Evolutionary conservation across 192 early-diverging fungal species (phyloP), one percentile per base, ranked within the genome.

Genomic region (Backusella tuberculispora): DNA sequence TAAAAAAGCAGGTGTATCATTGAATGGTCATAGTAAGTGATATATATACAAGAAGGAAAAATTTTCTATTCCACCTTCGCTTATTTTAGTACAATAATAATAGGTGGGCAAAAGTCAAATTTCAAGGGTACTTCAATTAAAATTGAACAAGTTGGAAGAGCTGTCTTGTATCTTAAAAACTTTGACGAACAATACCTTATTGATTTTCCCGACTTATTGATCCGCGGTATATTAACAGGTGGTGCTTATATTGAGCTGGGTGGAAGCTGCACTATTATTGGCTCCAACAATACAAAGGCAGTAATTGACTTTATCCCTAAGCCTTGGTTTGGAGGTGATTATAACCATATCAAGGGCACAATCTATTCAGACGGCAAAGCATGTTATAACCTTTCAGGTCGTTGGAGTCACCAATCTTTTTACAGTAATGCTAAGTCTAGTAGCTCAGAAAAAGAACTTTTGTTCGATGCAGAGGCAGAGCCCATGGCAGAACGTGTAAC

Each of bases 121-220:
- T 90, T 92, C 81, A 89, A 87, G 78, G 85, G 86, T 42, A 87
- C 85, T 29, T 85, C 88, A 50, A 88, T 92, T 80, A 86, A 88
- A 63, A 82, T 90, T 17, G 85, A 85, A n/a, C 90, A 92, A 79
- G 86, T 88, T 29, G 90, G 90, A 71, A 85, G 86, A 9, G 89
- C 83, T 12, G 85, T 86, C 0, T 69, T 92, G 56, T 85, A 84
- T 63, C 71, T 92, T 65, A 79, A 79, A 50, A 63, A 80, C 47
- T 81, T 78, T 44, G 84, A 88, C 71, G 87, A 89, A 43, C 76
- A 85, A n/a, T 92, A 88, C 75, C 78, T 88, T 45, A 81, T 90
- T 41, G 79, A 86, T 29, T 82, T 90, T 47, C 90, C 90, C 0
- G 81, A 85, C 66, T 82, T 92, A 6, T 80, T 87, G 60, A 86